Base-by-base conservation (phyloP, 2,329 filamentous ascomycete genomes). In the Talaromyces sp. region DNA sequence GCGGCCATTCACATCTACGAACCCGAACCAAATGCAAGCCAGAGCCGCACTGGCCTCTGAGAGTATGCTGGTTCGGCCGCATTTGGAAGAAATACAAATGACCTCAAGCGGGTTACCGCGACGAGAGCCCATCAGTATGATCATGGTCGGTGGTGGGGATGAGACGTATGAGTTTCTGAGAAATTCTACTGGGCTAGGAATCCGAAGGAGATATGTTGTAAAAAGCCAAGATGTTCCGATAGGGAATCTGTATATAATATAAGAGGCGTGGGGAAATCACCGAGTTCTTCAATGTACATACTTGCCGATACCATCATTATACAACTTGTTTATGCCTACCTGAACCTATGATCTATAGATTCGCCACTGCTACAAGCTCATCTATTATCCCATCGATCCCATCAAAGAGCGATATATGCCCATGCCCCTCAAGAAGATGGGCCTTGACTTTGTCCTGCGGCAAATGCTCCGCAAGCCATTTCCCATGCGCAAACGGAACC, bases 191-290 rank as follows among this genome's bases (percentile, higher is more conserved):
- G 87, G 86, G 3, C 75, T 97, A 2, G 92, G 91, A 0, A 79
- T 97, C 65, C 85, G 90, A 71, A 84, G 92, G 72, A 82, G 91
- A 69, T 97, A 92, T 75, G 86, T 86, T 70, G 86, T 97, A 48
- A 86, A 89, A 71, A 96, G 91, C 66, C 88, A 93, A 75, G 93
- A 92, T 0, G 77, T 92, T 50, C 82, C 84, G 66, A 90, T 98
- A 69, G 84, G 83, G 56, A 97, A 97, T 79, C 79, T 96, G 68
- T 81, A 92, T 70, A 86, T 96, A 64, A 69, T 86, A 63, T 86
- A 70, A 77, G 33, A 31, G 21, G 6, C 7, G 6, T 56, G 25
- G 11, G 46, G 25, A 5, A 14, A 50, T 50, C n/a, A n/a, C 31
- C n/a, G 54, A 28, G 14, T 25, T 28, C 42, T 57, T 55, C 21